Conservation (phyloP, 345 rosid genomes). For the Adansonia digitata region DNA sequence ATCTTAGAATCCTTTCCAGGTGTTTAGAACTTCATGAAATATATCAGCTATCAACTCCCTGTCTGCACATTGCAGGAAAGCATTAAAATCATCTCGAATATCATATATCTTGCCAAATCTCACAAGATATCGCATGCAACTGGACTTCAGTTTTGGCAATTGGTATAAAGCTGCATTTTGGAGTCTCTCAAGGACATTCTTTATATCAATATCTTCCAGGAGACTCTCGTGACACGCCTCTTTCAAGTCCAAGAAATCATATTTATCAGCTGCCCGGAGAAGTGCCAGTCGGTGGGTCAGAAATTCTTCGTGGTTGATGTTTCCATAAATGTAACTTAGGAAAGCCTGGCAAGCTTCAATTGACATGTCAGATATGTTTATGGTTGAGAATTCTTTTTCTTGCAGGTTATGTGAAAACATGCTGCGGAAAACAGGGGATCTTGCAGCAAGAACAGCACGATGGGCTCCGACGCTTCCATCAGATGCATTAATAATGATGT, state of each 20-base stretch:
- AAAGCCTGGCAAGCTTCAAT: slow-evolving; percentile 76
- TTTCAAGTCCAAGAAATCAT: slow-evolving; percentile 68
- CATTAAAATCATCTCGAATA: slow-evolving; percentile 68
- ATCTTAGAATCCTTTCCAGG: slow-evolving; percentile 87
- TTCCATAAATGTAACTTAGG: slow-evolving; percentile 76
- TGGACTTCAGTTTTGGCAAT: slow-evolving; percentile 59
- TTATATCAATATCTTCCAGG: slow-evolving; percentile 69
- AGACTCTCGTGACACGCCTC: slow-evolving; percentile 86
- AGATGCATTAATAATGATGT: slow-evolving; percentile 65
- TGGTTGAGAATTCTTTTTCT: slow-evolving; percentile 76
- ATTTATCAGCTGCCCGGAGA: slow-evolving; percentile 82
- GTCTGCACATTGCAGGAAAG: slow-evolving; percentile 70
- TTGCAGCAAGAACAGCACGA: slow-evolving; percentile 82
- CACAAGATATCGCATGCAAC: slow-evolving; percentile 87
- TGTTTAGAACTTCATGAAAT: slow-evolving; percentile 73
- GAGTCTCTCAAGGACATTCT: slow-evolving; percentile 87
- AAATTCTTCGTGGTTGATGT: slow-evolving; percentile 62
- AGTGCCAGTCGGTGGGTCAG: slow-evolving; percentile 66
- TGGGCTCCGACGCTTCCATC: slow-evolving; percentile 87
- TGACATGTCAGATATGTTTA: slow-evolving; percentile 76
- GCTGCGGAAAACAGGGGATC: slow-evolving; percentile 83
- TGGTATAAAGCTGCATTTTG: slow-evolving; percentile 64
- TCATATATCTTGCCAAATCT: slow-evolving; percentile 91
- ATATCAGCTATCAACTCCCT: slow-evolving; percentile 77
- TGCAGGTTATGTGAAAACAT: slow-evolving; percentile 86